A percentile compares a stretch with the other conserved stretches of the same genome.
Evolutionary conservation across 1,284 basidiomycete species (phyloP).

Genomic region (Ceratobasidium papillatum): DNA sequence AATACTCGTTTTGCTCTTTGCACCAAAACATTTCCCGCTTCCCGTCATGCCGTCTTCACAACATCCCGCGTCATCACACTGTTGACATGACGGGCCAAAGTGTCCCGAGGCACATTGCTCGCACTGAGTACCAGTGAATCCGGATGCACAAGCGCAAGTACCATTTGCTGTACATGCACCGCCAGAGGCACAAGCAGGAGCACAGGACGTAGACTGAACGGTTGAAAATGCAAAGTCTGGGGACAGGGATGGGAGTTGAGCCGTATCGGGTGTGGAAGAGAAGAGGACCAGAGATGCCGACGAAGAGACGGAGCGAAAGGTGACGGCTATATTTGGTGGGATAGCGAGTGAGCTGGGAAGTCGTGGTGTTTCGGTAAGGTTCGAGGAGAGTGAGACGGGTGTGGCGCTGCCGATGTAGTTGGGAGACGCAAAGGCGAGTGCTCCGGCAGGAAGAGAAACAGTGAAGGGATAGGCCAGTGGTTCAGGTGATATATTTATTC

Average conservation of each 20-base stretch:
- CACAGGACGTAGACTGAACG: conserved; percentile 74
- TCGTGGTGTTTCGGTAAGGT: conserved; percentile 13
- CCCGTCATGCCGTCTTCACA: conserved; percentile 83
- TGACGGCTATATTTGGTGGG: conserved; percentile 23
- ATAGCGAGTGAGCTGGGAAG: conserved; percentile 23
- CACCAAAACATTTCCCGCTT: conserved; percentile 69
- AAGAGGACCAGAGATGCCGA: conserved; percentile 62
- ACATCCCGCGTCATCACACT: conserved; percentile 53
- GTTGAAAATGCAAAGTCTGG: conserved; percentile 65
- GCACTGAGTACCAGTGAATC: conserved; percentile 79
- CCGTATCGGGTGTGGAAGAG: conserved; percentile 78
- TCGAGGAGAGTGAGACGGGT: conserved; percentile 3
- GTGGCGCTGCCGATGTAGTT: conserved; percentile 22
- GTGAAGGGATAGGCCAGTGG: conserved; percentile 6
- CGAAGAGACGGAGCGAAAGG: conserved; percentile 29
- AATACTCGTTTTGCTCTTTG: conserved; percentile 61
- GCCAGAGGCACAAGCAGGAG: conserved; percentile 68
- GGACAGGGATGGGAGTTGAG: conserved; percentile 64
- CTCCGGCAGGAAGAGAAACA: conserved; percentile 15
- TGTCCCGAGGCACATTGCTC: conserved; percentile 75
- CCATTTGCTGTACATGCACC: conserved; percentile 71
- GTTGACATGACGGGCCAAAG: conserved; percentile 72
- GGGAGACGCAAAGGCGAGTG: conserved; percentile 12
- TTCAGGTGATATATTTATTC: conserved; percentile 4
- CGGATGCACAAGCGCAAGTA: conserved; percentile 71